Conservation (phyloP, 2,329 filamentous ascomycete genomes). For the Phialemonium atrogriseum region DNA sequence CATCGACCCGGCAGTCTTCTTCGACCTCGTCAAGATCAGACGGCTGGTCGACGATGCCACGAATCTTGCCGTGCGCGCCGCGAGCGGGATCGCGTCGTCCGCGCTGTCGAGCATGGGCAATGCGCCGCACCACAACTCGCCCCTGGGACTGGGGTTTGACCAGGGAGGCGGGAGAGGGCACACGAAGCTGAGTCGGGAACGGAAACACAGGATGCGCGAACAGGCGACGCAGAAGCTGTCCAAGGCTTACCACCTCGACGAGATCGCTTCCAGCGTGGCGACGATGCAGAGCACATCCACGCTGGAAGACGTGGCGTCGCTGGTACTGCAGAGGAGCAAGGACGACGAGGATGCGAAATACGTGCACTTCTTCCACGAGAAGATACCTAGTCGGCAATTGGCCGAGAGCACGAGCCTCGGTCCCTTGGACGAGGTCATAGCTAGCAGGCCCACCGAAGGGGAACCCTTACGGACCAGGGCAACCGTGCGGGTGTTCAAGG, state of each 20-base stretch:
- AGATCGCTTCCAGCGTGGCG: slow-evolving; percentile 74
- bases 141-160: slow-evolving; percentile 47
- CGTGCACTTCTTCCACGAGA: slow-evolving; percentile 90
- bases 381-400: slow-evolving; percentile 69
- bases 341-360: slow-evolving; percentile 68
- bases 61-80: slow-evolving; percentile 67
- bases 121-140: slow-evolving; percentile 24
- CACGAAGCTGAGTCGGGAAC: slow-evolving; percentile 64
- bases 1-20: slow-evolving; percentile 73
- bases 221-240: slow-evolving; percentile 71
- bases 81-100: slow-evolving; percentile 61
- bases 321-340: slow-evolving; percentile 64
- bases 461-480: slow-evolving; percentile 66
- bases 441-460: slow-evolving; percentile 52
- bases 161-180: slow-evolving; percentile 43
- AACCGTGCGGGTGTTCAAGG: slow-evolving; percentile 66
- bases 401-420: slow-evolving; percentile 62
- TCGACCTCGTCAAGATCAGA: slow-evolving; percentile 76
- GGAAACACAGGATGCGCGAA: slow-evolving; percentile 72
- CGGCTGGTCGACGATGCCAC: slow-evolving; percentile 73
- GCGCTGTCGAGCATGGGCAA: slow-evolving; percentile 49
- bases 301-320: slow-evolving; percentile 65
- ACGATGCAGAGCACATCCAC: slow-evolving; percentile 76
- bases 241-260: slow-evolving; percentile 71
- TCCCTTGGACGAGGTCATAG: slow-evolving; percentile 60